Evolutionary conservation across 495 filamentous ascomycete species (phyloP).

Genomic region (Terfezia claveryi): DNA sequence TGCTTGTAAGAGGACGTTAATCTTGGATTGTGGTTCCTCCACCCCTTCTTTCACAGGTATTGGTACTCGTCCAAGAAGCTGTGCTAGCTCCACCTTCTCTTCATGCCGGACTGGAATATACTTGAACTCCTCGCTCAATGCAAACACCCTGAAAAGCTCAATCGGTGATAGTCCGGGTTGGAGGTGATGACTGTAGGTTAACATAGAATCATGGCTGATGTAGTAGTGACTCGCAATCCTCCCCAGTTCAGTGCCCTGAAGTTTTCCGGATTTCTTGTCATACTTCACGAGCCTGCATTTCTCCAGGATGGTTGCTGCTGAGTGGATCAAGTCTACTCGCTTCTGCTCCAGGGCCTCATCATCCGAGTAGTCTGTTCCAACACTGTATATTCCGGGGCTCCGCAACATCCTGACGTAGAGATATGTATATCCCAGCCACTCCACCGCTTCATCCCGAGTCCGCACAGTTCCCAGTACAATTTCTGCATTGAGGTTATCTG

Average conservation of each 20-base stretch:
- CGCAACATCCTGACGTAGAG: constrained; percentile 95
- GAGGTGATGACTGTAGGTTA: constrained; percentile 86
- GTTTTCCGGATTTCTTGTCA: constrained; percentile 72
- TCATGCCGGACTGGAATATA: constrained; percentile 96
- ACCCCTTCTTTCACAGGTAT: constrained; percentile 95
- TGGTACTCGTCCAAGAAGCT: constrained; percentile 71
- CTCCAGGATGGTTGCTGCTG: constrained; percentile 70
- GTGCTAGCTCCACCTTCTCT: constrained; percentile 88
- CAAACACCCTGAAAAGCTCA: constrained; percentile 93
- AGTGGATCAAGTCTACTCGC: constrained; percentile 87
- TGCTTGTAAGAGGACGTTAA: constrained; percentile 95
- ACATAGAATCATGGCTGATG: constrained; percentile 88
- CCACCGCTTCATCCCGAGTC: constrained; percentile 79
- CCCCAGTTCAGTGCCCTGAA: constrained; percentile 84
- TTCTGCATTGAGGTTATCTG: constrained; percentile 94
- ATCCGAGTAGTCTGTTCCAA: constrained; percentile 84
- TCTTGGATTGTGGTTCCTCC: constrained; percentile 91
- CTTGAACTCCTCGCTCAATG: constrained; percentile 94
- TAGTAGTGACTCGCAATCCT: constrained; percentile 96
- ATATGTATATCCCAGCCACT: constrained; percentile 98
- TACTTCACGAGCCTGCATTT: constrained; percentile 80
- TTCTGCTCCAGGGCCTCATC: constrained; percentile 87
- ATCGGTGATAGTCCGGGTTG: constrained; percentile 79
- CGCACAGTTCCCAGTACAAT: constrained; percentile 90
- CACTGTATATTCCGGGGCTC: constrained; percentile 85